Conservation (phyloP, 352 stramenopile genomes). For the Phytophthora boehmeriae region DNA sequence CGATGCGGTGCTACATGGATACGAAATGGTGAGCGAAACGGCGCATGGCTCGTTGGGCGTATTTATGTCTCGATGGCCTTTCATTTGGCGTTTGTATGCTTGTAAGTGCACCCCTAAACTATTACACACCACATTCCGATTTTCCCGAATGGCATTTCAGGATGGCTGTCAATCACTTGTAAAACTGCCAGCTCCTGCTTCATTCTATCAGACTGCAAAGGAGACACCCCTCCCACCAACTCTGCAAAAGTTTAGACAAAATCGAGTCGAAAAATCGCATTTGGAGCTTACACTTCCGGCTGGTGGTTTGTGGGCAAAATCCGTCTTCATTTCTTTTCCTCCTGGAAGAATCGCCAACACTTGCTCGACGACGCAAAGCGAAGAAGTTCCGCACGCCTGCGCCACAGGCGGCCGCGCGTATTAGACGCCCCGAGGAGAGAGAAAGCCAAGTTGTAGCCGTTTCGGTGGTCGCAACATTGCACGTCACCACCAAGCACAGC, state of each 20-base stretch:
- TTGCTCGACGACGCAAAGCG: conserved; percentile 9
- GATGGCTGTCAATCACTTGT: background rate
- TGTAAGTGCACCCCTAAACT: background rate
- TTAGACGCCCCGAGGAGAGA: conserved; percentile 31
- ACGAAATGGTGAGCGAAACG: conserved; percentile 15
- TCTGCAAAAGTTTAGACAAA: no score
- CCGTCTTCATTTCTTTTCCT: conserved; percentile 34
- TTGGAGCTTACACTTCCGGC: background rate
- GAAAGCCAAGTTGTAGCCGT: conserved; percentile 8
- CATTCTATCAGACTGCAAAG: background rate
- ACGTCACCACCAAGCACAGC: background rate
- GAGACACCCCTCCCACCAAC: conserved; percentile 4
- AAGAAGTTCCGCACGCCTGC: conserved; percentile 23
- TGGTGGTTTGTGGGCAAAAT: background rate
- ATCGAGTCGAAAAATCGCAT: conserved; percentile 11
- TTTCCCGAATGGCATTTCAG: background rate
- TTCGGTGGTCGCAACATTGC: conserved; percentile 29
- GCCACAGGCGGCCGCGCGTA: conserved; percentile 38
- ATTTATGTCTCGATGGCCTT: conserved; percentile 14
- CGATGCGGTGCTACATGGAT: conserved; percentile 23
- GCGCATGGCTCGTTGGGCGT: conserved; percentile 10
- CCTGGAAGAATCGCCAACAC: conserved; percentile 22
- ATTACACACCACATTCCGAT: background rate
- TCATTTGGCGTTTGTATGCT: conserved; percentile 15
- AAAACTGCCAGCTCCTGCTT: background rate